Evolutionary conservation across 371 early-diverging fungal genomes (phyloP).

Genomic region (Mucor circinelloides): DNA sequence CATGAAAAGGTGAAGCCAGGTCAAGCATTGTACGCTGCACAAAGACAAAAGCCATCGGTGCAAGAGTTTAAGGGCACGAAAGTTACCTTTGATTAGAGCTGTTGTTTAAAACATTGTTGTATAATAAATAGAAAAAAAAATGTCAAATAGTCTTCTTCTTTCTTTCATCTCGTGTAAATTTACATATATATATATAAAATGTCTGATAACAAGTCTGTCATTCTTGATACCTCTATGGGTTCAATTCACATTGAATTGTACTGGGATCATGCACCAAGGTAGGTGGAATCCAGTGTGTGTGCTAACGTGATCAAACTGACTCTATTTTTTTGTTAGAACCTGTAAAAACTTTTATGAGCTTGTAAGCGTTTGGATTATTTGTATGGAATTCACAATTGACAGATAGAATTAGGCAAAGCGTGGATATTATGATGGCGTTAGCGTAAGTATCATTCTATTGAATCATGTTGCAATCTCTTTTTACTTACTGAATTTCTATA

Average conservation of each 20-base stretch:
- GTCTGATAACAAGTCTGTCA: conserved; percentile 40
- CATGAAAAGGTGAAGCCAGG: conserved; percentile 50
- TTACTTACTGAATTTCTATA: conserved; percentile 14
- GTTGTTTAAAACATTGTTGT: not conserved
- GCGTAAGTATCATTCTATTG: conserved; percentile 44
- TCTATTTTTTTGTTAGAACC: conserved; percentile 40
- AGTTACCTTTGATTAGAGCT: conserved; percentile 53
- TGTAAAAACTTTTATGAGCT: conserved; percentile 80
- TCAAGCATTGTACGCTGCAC: conserved; percentile 52
- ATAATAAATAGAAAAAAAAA: not conserved
- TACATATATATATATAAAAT: conserved; percentile 5
- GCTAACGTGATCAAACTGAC: not conserved
- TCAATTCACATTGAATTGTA: conserved; percentile 70
- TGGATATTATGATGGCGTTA: conserved; percentile 71
- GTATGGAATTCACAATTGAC: not conserved
- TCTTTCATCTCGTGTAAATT: not conserved
- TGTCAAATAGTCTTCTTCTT: not conserved
- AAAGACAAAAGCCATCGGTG: conserved; percentile 54
- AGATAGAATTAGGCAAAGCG: conserved; percentile 51
- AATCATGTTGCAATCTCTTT: not conserved
- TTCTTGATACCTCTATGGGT: conserved; percentile 71
- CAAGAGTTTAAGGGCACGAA: conserved; percentile 70
- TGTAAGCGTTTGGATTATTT: conserved; percentile 29
- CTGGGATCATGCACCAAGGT: conserved; percentile 72
- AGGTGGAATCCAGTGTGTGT: not conserved